Evolutionary conservation across 495 filamentous ascomycete species (phyloP).

Genomic region (Xylaria flabelliformis): DNA sequence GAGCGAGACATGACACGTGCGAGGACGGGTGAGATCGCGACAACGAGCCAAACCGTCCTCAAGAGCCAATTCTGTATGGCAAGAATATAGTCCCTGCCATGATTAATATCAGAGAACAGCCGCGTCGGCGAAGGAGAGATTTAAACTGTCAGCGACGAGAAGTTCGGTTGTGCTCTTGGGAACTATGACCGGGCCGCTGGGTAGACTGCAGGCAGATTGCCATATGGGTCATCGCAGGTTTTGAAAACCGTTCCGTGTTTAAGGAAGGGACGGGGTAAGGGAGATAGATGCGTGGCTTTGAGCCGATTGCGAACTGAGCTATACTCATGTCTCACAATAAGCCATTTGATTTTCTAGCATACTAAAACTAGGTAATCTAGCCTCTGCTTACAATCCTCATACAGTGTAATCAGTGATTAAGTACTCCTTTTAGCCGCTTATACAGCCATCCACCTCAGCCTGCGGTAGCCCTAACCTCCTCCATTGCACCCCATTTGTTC

Average conservation of each 20-base stretch:
- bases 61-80: background rate
- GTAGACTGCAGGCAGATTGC: background rate
- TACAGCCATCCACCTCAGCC: no score
- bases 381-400: no score
- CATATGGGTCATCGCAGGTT: no score
- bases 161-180: background rate
- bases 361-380: no score
- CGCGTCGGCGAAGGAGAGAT: background rate
- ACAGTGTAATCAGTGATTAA: no score
- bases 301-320: background rate
- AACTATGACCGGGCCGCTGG: background rate
- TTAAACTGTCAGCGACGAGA: background rate
- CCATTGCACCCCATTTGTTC: background rate
- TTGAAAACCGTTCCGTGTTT: background rate
- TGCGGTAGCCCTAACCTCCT: background rate
- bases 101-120: background rate
- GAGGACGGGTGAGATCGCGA: background rate
- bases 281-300: background rate
- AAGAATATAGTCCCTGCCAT: background rate
- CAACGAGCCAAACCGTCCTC: background rate
- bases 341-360: background rate
- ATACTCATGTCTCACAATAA: background rate
- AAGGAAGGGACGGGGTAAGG: background rate
- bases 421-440: no score
- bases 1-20: background rate